Percentiles rank a stretch among this genome's conserved stretches.
These are phyloP conservation scores for Paramecium primaurelia DNA, from an alignment of 73 alveolate species.

Conservation along the genomic window DNA sequence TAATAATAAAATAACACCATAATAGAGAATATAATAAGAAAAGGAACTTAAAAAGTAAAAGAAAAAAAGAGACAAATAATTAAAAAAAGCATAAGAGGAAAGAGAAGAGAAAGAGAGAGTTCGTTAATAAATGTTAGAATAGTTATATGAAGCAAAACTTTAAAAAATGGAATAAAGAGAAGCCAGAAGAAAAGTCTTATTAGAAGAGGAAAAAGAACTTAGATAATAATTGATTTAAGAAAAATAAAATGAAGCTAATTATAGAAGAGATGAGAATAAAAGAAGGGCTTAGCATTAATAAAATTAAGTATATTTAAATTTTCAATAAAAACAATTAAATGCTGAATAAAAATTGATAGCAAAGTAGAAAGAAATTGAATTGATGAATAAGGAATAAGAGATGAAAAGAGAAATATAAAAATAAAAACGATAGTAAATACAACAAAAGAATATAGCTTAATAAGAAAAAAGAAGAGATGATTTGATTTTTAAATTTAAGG, in stretches of 20 bases:
- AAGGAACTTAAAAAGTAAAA: background rate
- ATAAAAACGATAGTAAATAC: background rate
- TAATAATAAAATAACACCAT: background rate
- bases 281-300: background rate
- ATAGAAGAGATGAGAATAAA: background rate
- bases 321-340: background rate
- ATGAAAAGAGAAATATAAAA: background rate
- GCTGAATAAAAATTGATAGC: slow-evolving; percentile 11
- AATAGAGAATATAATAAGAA: background rate
- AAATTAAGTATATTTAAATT: background rate
- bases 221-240: background rate
- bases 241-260: slow-evolving; percentile 3
- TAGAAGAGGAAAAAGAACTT: background rate
- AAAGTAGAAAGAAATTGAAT: background rate
- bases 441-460: background rate
- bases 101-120: background rate
- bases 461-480: slow-evolving; percentile 32
- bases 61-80: background rate
- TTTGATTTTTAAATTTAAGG: background rate
- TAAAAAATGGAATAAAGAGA: background rate
- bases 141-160: slow-evolving; percentile 20
- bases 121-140: background rate
- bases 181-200: background rate
- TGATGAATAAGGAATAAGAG: background rate
- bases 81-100: background rate